Evolutionary conservation across 129 eudicot genomes (phyloP), one percentile per base, ranked within the genome.

Genomic region (Smallanthus sonchifolius): DNA sequence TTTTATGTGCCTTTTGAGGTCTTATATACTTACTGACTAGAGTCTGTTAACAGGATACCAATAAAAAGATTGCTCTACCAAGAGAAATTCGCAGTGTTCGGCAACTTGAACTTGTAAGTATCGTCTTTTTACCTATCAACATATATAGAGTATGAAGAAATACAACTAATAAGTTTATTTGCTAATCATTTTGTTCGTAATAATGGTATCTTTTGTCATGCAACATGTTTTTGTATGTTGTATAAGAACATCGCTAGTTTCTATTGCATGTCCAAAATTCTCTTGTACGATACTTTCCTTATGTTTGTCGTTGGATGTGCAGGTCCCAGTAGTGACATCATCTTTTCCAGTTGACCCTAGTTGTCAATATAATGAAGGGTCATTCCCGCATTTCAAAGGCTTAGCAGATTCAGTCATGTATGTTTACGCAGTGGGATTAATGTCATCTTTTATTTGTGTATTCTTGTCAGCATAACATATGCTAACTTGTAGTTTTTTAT

Each of bases 251-350:
- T 1, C 10, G 59, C 6, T 28, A 55, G 14, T 56, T 39, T 71
- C 42, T 38, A 10, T 10, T 71, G 49, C 37, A 54, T 37, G 54
- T 19, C 37, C 9, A 24, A 39, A 56, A 17, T 34, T 40, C 3
- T 36, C 34, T 65, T 60, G 30, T 43, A 17, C 38, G 57, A 75
- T 10, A 55, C 35, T 17, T 60, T 5, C 16, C 51, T 35, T 51
- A 5, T 63, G 28, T 70, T 81, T 69, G 30, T 35, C 34, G 45
- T 43, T 81, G 66, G 68, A 20, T 80, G 73, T 83, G 77, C 87
- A 94, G 98, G 98, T 90, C 48, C 98, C 98, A 42, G 98, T 94
- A 34, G 87, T 94, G 66, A 94, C 98, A 30, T 81, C 97, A 57
- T 75, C 78, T 83, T 77, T 94, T 65, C 91, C 97, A 9, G 83